Evolutionary conservation across 2,329 filamentous ascomycete species (phyloP).

Genomic region (Zasmidium angulare): DNA sequence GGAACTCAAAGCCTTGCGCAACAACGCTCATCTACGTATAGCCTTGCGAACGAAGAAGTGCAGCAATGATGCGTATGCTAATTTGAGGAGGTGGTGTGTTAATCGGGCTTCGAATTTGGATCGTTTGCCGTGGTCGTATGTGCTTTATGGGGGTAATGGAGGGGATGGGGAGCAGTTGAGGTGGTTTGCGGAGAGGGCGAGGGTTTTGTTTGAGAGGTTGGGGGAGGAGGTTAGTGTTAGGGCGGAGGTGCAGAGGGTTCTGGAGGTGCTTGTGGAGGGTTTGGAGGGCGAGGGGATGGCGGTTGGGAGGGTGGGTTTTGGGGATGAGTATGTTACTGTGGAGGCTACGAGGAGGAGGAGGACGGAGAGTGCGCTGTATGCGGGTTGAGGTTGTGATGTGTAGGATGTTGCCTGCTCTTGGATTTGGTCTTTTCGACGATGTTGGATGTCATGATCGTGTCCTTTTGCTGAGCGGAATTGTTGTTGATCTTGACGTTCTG

Average conservation of each 20-base stretch:
- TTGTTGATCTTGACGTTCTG: no score
- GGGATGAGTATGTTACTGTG: background rate
- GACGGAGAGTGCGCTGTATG: no score
- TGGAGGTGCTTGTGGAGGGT: constrained; percentile 11
- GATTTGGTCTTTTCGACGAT: no score
- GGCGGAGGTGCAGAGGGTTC: constrained; percentile 5
- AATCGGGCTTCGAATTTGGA: constrained; percentile 23
- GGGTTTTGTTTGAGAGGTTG: constrained; percentile 14
- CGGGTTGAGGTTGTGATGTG: no score
- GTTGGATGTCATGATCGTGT: no score
- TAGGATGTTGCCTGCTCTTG: no score
- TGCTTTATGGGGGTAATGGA: background rate
- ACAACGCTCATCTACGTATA: constrained; percentile 24
- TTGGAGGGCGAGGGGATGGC: background rate
- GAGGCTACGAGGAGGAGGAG: no score
- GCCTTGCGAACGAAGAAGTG: constrained; percentile 15
- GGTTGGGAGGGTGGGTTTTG: background rate
- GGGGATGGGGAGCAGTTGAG: constrained; percentile 1
- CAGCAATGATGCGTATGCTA: constrained; percentile 8
- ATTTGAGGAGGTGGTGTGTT: constrained; percentile 26
- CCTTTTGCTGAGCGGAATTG: no score
- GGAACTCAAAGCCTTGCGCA: constrained; percentile 31
- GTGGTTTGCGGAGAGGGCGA: constrained; percentile 4
- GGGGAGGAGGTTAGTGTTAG: constrained; percentile 11
- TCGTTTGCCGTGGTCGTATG: constrained; percentile 29